Evolutionary conservation across 2,329 filamentous ascomycete species (phyloP), one percentile per base, ranked within the genome.

Genomic region (Dendrostoma leiphaemia): DNA sequence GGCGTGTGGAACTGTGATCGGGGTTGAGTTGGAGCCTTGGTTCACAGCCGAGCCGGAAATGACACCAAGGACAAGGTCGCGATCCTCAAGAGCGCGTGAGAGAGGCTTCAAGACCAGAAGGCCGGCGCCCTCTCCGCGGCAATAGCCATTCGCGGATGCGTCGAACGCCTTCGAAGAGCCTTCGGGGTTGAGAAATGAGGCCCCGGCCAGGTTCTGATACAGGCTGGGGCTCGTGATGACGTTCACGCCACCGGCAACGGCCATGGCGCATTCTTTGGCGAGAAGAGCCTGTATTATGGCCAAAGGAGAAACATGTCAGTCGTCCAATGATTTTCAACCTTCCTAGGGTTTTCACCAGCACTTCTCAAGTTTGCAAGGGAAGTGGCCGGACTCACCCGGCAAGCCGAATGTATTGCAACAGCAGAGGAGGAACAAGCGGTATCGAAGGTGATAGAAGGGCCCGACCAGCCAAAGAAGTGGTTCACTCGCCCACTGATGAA

Each of bases 51-150:
- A 69, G 2, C 63, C 67, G 0, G 66, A 55, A 28, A 80, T 71
- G 3, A 73, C 63, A 6, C 69, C 74, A 1, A 71, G 60, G 15
- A 78, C 67, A 0, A 65, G 65, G 59, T 84, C 75, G 1, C 72
- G 71, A 35, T 80, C 78, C 4, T 61, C 60, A 0, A 81, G 31
- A 0, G 81, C 80, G 35, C 70, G 63, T 1, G 69, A 65, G 0
- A 81, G 63, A 13, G 61, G 69, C 66, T 83, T 83, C 0, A 83
- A 56, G 3, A 80, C 60, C 0, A 83, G 60, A 0, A 66, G 57
- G 0, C 62, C 74, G 5, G 70, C 61, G 0, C 74, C 80, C 47
- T 84, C 81, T 1, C 72, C 79, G 3, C 79, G 69, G 8, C 73
- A 79, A 56, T 82, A 84, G 0, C 81, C 81, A 53, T 78, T 71